These are phyloP conservation scores for Penicillium occitanis DNA, from an alignment of 2,329 filamentous ascomycete genomes.

Conservation along the genomic window DNA sequence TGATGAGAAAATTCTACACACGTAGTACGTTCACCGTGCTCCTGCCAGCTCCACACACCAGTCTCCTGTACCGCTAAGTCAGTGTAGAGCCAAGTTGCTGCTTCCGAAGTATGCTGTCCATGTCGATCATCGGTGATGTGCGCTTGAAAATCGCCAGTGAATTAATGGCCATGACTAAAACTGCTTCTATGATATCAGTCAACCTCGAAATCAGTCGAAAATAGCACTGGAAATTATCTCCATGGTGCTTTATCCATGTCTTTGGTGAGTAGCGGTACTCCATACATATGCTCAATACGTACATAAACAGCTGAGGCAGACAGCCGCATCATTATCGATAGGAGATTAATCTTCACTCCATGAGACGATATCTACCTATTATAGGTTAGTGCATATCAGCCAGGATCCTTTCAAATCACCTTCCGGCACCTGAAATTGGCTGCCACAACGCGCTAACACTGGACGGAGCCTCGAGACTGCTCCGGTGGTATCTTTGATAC, in stretches of 20 bases:
- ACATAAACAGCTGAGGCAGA: background rate
- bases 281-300: background rate
- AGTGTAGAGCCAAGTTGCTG: conserved; percentile 5
- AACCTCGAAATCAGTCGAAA: background rate
- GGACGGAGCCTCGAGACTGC: conserved; percentile 1
- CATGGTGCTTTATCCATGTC: background rate
- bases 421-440: conserved; percentile 3
- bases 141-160: background rate
- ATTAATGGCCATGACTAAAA: background rate
- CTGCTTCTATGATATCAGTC: background rate
- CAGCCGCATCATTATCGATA: conserved; percentile 5
- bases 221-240: background rate
- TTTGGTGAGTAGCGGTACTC: background rate
- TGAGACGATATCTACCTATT: background rate
- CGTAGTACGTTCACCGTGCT: conserved; percentile 5
- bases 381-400: background rate
- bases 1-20: conserved; percentile 5
- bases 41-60: background rate
- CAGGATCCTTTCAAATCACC: background rate
- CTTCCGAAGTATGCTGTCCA: conserved; percentile 3
- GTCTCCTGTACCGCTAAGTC: background rate
- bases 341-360: background rate
- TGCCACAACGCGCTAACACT: conserved; percentile 8
- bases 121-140: conserved; percentile 14
- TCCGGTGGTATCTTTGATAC: conserved; percentile 6